phyloP scores from a whole-genome alignment of 352 stramenopile genomes.

The Phytophthora europaea region DNA sequence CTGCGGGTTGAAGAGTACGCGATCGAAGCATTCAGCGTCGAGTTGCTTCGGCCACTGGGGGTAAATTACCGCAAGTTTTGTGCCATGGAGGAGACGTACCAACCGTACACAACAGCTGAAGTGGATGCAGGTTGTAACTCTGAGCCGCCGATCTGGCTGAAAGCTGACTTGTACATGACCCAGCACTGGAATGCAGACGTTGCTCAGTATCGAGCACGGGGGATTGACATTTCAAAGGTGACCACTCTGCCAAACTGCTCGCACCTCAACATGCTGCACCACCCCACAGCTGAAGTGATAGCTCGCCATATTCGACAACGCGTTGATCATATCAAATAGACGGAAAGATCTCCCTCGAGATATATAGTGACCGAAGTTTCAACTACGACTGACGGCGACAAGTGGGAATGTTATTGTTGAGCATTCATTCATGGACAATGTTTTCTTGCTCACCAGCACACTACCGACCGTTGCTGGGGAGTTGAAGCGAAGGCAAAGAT shows the following conservation, averaged over 20 bases:
- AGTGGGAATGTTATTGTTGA: too few relatives aligned
- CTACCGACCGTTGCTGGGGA: too few relatives aligned
- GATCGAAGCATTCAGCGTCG: slow-evolving; percentile 24
- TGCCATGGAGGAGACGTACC: slow-evolving; percentile 47
- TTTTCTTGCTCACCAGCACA: too few relatives aligned
- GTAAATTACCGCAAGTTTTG: slow-evolving; percentile 52
- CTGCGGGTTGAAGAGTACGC: slow-evolving; percentile 29
- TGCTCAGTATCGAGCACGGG: slow-evolving; percentile 8
- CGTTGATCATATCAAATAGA: neutral
- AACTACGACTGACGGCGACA: too few relatives aligned
- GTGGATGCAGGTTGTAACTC: neutral
- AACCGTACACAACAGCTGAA: slow-evolving; percentile 27
- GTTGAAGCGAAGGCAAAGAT: neutral
- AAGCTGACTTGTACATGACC: slow-evolving; percentile 51
- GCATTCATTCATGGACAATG: too few relatives aligned
- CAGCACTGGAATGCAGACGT: slow-evolving; percentile 39
- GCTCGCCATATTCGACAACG: slow-evolving; percentile 9
- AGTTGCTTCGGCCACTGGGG: slow-evolving; percentile 44
- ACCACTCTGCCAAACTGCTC: slow-evolving; percentile 28
- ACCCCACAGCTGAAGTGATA: slow-evolving; percentile 38
- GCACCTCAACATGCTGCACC: slow-evolving; percentile 48
- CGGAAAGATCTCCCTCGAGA: neutral
- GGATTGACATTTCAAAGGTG: slow-evolving; percentile 30
- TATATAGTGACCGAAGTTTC: too few relatives aligned
- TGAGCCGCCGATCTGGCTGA: slow-evolving; percentile 19